Evolutionary conservation across 805 yeast genomes (phyloP), one percentile per base, ranked within the genome.

Genomic region (Metschnikowia chrysomelidarum): DNA sequence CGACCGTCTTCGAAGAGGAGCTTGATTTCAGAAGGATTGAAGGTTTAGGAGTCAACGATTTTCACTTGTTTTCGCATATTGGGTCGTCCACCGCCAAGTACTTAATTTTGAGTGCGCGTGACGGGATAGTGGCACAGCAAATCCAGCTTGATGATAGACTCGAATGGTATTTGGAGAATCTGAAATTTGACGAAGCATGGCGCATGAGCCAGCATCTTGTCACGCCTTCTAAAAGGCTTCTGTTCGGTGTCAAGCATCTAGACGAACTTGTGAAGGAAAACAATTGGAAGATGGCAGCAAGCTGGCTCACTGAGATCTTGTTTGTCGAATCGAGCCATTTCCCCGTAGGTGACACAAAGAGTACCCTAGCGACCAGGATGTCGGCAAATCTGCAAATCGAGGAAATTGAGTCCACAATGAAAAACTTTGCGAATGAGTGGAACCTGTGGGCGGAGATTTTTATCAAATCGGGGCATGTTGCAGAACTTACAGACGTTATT

Each of bases 1-100:
- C 77, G 39, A 94, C 86, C 32, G 69, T 76, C 10, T 79, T 84
- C 34, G 87, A 80, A 15, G 96, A 91, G 56, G 95, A 82, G 53
- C 70, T 91, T 2, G 77, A 82, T 0, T 58, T 87, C 38, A 74
- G 73, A 32, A 75, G 76, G 21, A 27, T 28, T 7, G 69, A 76
- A 15, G 64, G 69, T 10, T 59, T 87, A 27, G 88, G 94, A 0
- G 64, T 84, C 12, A 89, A 91, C 54, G 98, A 93, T 54, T 86
- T 84, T 53, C 80, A 76, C 45, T 57, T 89, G 30, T 76, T 80
- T 1, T 75, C 73, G 32, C 69, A 70, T 52, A 60, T 72, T 21
- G 77, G 73, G 2, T 51, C 46, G 0, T 53, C 58, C 0, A 47
- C 58, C 4, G 57, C 66, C 6, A 66, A 69, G 36, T 87, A 82